Evolutionary conservation across 2,329 filamentous ascomycete genomes (phyloP).

Genomic region (Teratosphaeria zuluensis): DNA sequence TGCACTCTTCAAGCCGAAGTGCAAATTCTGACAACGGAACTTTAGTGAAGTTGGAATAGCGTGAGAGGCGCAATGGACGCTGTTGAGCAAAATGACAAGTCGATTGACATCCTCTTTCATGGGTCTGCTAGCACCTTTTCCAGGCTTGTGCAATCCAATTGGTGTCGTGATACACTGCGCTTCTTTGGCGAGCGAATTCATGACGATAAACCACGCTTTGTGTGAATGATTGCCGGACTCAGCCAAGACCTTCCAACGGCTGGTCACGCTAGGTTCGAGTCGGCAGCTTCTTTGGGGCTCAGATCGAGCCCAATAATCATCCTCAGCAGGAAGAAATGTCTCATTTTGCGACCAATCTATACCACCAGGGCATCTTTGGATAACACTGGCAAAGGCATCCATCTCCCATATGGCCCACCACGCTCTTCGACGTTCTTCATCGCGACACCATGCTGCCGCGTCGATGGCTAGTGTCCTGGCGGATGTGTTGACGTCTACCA

Average conservation of each 20-base stretch:
- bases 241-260: neutral
- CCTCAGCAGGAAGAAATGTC: neutral
- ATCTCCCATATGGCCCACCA: conserved; percentile 1
- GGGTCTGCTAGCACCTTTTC: neutral
- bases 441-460: neutral
- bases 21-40: neutral
- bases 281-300: neutral
- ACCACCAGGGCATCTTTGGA: neutral
- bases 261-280: neutral
- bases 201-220: neutral
- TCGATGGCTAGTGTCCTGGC: neutral
- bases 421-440: neutral
- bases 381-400: neutral
- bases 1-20: neutral
- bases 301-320: neutral
- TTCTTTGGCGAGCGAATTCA: neutral
- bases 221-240: neutral
- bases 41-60: neutral
- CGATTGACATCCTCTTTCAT: neutral
- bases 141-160: neutral
- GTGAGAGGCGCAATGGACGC: neutral
- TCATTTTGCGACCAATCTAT: neutral
- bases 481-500: neutral
- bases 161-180: neutral
- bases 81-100: neutral